Base-by-base conservation (phyloP, 495 filamentous ascomycete genomes). In the Trichoderma erinaceum region DNA sequence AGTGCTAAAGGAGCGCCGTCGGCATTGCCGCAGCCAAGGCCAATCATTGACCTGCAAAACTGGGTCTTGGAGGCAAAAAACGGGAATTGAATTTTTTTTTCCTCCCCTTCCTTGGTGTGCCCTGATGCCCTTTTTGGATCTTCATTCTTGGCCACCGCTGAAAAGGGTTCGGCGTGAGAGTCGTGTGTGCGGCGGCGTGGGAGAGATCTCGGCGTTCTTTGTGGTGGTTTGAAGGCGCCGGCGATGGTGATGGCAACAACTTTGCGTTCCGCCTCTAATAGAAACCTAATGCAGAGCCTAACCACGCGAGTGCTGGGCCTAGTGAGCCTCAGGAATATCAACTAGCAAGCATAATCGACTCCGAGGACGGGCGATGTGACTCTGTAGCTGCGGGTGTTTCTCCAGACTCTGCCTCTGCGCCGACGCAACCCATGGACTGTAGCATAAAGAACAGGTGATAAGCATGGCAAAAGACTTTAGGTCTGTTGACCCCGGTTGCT, bases 361-460 rank as follows among this genome's bases (percentile, higher is more conserved):
- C 48, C 56, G 56, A 61, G 23, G 29, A 12, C 56, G 56, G 56
- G 56, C 56, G 56, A 61, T 61, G 56, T 61, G 56, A 61, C 56
- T 0, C 56, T 61, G 25, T 10, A 25, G 4, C 56, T 11, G 21
- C 15, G 56, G 23, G 25, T 29, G 23, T 61, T 13, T 23, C 56
- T 61, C 56, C 56, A 27, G 27, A 21, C 12, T 61, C 23, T 61
- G 56, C 23, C 27, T 61, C 27, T 61, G 10, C 56, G 56, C 56
- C 56, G 56, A 61, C 56, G 56, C 56, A 61, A 61, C 23, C 56
- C 56, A 61, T 29, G 56, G 25, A 61, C 11, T 5, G 11, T 32
- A 21, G 10, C 56, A 32, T 15, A 0, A 61, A 61, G 5, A 29
- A 61, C 56, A 32, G 56, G 27, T 61, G 56, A 61, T 61, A 15